These are phyloP conservation scores for Coniferiporia sulphurascens DNA, from an alignment of 1,284 basidiomycete genomes.

Conservation along the genomic window DNA sequence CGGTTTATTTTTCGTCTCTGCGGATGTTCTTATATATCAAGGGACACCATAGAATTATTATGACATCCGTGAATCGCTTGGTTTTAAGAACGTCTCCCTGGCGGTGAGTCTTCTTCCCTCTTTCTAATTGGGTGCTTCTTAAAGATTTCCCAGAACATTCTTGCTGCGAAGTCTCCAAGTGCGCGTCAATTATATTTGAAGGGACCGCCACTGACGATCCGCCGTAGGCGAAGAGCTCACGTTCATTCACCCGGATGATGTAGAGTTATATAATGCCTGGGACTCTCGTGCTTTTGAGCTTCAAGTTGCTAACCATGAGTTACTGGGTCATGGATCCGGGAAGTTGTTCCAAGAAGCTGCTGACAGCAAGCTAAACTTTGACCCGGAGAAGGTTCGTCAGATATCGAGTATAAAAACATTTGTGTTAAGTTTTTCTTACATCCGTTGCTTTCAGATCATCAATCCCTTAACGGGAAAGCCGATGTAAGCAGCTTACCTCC, in stretches of 20 bases:
- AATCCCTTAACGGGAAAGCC: slow-evolving; percentile 82
- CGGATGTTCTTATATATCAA: not conserved
- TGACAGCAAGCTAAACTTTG: slow-evolving; percentile 77
- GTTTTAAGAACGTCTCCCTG: slow-evolving; percentile 81
- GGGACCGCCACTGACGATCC: not conserved
- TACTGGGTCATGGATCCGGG: slow-evolving; percentile 76
- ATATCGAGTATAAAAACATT: not conserved
- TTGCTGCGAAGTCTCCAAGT: slow-evolving; percentile 81
- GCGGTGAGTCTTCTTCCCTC: slow-evolving; percentile 41
- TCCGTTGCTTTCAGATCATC: slow-evolving; percentile 45
- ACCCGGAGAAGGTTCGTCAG: slow-evolving; percentile 51
- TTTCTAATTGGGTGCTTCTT: not conserved
- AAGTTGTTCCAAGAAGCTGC: slow-evolving; percentile 73
- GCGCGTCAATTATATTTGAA: slow-evolving; percentile 21
- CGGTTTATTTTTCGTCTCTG: not conserved
- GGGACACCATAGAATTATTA: slow-evolving; percentile 58
- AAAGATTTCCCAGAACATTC: slow-evolving; percentile 52
- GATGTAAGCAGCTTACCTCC: slow-evolving; percentile 42
- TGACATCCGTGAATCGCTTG: slow-evolving; percentile 70
- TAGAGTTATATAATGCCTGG: slow-evolving; percentile 69
- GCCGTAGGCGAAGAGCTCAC: slow-evolving; percentile 68
- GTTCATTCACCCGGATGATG: slow-evolving; percentile 72
- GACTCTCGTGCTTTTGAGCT: slow-evolving; percentile 74
- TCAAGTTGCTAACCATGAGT: slow-evolving; percentile 82
- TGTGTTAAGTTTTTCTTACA: slow-evolving; percentile 6